Conservation (phyloP, 768 basidiomycete genomes). For the Panellus pusillus region DNA sequence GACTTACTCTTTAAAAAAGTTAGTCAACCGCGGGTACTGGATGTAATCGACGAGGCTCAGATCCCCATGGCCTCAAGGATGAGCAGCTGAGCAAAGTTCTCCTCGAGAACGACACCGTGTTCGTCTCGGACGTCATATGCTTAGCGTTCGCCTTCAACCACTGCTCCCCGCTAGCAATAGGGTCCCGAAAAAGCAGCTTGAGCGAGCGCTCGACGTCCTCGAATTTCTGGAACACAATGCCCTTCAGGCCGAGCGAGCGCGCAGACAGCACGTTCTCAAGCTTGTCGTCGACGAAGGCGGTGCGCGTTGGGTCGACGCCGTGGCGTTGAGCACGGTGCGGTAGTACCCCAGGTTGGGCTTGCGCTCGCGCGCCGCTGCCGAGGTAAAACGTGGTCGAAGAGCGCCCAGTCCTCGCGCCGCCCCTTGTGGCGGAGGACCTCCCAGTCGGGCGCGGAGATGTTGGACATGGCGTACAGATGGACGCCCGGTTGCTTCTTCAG, state of each 20-base stretch:
- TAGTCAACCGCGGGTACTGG: slow-evolving; percentile 28
- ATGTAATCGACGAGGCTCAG: slow-evolving; percentile 28
- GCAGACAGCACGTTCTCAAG: slow-evolving; percentile 42
- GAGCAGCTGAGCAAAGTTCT: slow-evolving; percentile 43
- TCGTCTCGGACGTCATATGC: slow-evolving; percentile 32
- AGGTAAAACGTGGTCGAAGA: slow-evolving; percentile 39
- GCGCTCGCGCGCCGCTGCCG: slow-evolving; percentile 12
- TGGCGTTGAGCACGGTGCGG: slow-evolving; percentile 35
- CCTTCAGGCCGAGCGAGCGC: slow-evolving; percentile 41
- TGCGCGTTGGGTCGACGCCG: slow-evolving; percentile 34
- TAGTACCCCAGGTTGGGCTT: slow-evolving; percentile 44
- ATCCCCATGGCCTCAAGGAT: slow-evolving; percentile 37
- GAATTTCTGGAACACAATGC: slow-evolving; percentile 36
- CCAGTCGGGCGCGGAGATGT: slow-evolving; percentile 41
- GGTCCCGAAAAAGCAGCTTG: slow-evolving; percentile 33
- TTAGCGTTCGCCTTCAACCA: slow-evolving; percentile 32
- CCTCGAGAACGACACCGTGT: slow-evolving; percentile 28
- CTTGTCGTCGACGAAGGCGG: slow-evolving; percentile 46
- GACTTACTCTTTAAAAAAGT: slow-evolving; percentile 36
- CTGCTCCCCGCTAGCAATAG: slow-evolving; percentile 28
- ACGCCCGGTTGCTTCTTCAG: slow-evolving; percentile 29
- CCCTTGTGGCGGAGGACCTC: slow-evolving; percentile 25
- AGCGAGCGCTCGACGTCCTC: slow-evolving; percentile 31
- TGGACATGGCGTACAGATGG: slow-evolving; percentile 39
- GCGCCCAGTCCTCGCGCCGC: slow-evolving; percentile 29